Percentiles rank a stretch among this genome's conserved stretches.
These are phyloP conservation scores for Citrus inodora DNA, from an alignment of 345 rosid species.

Conservation along the genomic window DNA sequence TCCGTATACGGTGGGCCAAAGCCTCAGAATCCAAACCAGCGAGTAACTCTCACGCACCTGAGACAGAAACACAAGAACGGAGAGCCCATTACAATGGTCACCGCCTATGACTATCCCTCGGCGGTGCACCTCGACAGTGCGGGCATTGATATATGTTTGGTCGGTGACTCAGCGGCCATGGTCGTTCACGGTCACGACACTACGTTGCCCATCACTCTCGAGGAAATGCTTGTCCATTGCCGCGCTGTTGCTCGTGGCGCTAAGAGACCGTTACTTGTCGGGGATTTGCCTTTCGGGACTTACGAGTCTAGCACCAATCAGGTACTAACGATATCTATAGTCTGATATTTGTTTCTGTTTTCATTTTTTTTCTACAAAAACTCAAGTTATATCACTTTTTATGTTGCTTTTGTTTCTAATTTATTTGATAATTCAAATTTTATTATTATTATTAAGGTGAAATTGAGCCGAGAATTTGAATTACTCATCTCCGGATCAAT, in stretches of 20 bases:
- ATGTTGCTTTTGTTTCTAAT: neutral
- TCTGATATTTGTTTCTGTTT: neutral
- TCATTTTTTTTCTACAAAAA: too few species aligned
- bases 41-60: conserved; percentile 59
- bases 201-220: conserved; percentile 84
- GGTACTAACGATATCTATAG: conserved; percentile 27
- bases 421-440: too few species aligned
- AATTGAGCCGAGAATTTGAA: neutral
- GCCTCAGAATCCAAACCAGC: conserved; percentile 52
- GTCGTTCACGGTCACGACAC: conserved; percentile 96
- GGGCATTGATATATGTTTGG: conserved; percentile 77
- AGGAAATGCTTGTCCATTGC: conserved; percentile 92
- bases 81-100: conserved; percentile 70
- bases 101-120: conserved; percentile 88
- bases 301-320: conserved; percentile 69
- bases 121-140: conserved; percentile 83
- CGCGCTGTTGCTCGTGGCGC: conserved; percentile 92
- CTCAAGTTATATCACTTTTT: too few species aligned
- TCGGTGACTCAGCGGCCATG: conserved; percentile 95
- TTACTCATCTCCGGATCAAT: neutral
- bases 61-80: conserved; percentile 62
- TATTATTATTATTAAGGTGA: neutral
- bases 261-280: conserved; percentile 70
- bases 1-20: conserved; percentile 81
- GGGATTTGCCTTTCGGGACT: conserved; percentile 88